These are phyloP conservation scores for Pythium apleroticum DNA, from an alignment of 352 stramenopile species.

Conservation along the genomic window DNA sequence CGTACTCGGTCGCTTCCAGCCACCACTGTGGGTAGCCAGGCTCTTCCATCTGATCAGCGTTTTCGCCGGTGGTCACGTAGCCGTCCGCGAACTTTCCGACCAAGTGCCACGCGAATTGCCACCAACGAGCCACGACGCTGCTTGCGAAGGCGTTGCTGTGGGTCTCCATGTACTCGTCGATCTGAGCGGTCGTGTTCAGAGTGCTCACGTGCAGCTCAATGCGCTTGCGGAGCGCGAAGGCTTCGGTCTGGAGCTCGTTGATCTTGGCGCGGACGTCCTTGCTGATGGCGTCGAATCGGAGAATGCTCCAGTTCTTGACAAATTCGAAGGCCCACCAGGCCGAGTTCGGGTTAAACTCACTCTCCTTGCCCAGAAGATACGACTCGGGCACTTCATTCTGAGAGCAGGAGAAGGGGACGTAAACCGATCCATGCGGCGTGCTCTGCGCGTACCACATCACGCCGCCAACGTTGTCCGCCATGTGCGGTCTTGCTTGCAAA, in stretches of 20 bases:
- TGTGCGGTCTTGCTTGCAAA: conserved; percentile 32
- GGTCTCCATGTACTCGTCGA: conserved; percentile 31
- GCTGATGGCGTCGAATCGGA: conserved; percentile 59
- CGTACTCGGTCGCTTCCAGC: conserved; percentile 39
- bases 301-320: conserved; percentile 72
- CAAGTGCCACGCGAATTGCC: conserved; percentile 51
- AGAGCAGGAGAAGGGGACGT: conserved; percentile 50
- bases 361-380: conserved; percentile 57
- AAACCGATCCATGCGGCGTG: conserved; percentile 52
- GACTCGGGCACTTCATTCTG: conserved; percentile 41
- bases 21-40: conserved; percentile 55
- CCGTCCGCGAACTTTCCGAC: conserved; percentile 56
- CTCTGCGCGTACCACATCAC: conserved; percentile 56
- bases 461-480: conserved; percentile 39
- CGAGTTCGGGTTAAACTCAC: conserved; percentile 44
- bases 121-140: conserved; percentile 46
- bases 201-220: conserved; percentile 31
- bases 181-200: conserved; percentile 24
- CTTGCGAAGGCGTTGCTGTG: conserved; percentile 45
- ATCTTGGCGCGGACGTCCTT: conserved; percentile 39
- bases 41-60: conserved; percentile 37
- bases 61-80: conserved; percentile 55
- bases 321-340: conserved; percentile 77
- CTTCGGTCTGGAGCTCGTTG: conserved; percentile 34
- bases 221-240: conserved; percentile 28